Evolutionary conservation across 345 rosid species (phyloP), one percentile per base, ranked within the genome.

Genomic region (Hypericum androsaemum): DNA sequence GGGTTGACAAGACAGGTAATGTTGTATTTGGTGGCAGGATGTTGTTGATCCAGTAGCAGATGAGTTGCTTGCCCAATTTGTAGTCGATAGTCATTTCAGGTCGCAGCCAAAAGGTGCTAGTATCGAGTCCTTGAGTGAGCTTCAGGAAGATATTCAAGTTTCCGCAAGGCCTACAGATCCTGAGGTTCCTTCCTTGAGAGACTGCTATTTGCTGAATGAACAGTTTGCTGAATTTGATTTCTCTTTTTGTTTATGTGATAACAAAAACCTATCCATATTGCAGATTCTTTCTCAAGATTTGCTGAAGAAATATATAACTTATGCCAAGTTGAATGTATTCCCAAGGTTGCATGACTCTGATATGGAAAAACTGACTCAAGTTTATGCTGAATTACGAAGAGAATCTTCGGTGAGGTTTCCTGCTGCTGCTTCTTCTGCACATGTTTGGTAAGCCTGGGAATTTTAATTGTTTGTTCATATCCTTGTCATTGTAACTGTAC

Each of bases 21-120:
- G 10, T 71, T 59, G 43, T 39, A 22, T 41, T 64, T 49, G 35
- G 64, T 39, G 75, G 71, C 82, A 92, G 96, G 97, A 92, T 74
- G 84, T 92, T 49, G 98, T 88, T 55, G 96, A 92, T 53, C 95
- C 96, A 0, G 78, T 85, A 2, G 80, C 68, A 47, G 98, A 92
- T 76, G 95, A 92, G 76, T 78, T 88, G 97, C 96, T 92, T 12
- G 98, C 98, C 0, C 73, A 69, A 66, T 88, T 92, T 69, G 98
- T 92, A 8, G 96, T 92, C 10, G 84, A 85, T 32, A 92, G 96
- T 61, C 98, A 92, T 74, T 88, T 71, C 74, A 92, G 69, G 71
- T 85, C 95, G 39, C 95, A 85, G 65, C 76, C 95, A 0, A 88
- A 88, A 76, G 96, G 98, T 57, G 68, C 72, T 55, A 78, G 64